phyloP scores from a whole-genome alignment of 1,139 yeast genomes.

The Yamadazyma diddensiae region DNA sequence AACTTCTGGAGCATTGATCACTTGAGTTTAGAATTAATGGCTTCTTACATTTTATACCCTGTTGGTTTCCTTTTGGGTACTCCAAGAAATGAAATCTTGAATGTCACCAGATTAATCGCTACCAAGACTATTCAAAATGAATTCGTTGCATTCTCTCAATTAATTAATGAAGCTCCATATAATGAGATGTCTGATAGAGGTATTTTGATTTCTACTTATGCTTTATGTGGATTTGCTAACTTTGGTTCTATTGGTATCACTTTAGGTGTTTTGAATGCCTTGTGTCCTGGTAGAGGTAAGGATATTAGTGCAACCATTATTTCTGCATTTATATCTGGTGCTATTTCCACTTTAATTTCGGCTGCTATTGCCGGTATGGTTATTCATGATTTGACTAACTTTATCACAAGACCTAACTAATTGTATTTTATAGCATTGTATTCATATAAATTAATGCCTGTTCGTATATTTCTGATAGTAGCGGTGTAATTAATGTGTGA shows the following conservation, averaged over 20 bases:
- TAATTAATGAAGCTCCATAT: constrained; percentile 45
- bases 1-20: constrained; percentile 56
- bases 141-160: constrained; percentile 53
- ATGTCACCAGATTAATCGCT: constrained; percentile 53
- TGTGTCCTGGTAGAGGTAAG: constrained; percentile 52
- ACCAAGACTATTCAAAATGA: constrained; percentile 63
- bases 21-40: constrained; percentile 55
- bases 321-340: constrained; percentile 55
- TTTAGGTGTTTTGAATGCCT: constrained; percentile 58
- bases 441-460: too few relatives aligned
- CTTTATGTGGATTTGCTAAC: constrained; percentile 65
- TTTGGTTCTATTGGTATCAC: constrained; percentile 65
- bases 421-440: background rate
- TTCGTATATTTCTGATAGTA: too few relatives aligned
- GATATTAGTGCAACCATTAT: constrained; percentile 49
- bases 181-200: constrained; percentile 51
- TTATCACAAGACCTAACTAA: constrained; percentile 9
- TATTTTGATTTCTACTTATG: constrained; percentile 58
- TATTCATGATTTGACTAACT: constrained; percentile 45
- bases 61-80: constrained; percentile 61
- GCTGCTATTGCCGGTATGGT: constrained; percentile 73
- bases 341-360: constrained; percentile 53
- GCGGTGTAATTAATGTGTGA: too few relatives aligned
- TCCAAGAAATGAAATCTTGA: constrained; percentile 54
- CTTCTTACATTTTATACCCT: constrained; percentile 60